Evolutionary conservation across 2,329 filamentous ascomycete species (phyloP).

Genomic region (Monosporascus sp.): DNA sequence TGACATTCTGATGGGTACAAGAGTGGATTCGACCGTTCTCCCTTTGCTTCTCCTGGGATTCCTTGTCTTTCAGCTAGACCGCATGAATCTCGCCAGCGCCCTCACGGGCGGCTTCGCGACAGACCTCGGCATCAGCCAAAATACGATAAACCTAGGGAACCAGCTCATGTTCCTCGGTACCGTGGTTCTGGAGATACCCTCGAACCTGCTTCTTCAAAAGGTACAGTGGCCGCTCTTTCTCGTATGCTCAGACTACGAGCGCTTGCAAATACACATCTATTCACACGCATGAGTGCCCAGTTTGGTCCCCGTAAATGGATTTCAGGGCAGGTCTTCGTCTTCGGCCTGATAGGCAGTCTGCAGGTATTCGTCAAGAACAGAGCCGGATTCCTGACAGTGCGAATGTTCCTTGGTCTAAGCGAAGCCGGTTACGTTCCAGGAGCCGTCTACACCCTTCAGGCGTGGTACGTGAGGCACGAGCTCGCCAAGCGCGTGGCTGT

Average conservation of each 20-base stretch:
- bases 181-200: conserved; percentile 46
- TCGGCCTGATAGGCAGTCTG: conserved; percentile 39
- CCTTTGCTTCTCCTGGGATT: conserved; percentile 43
- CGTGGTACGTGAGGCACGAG: conserved; percentile 40
- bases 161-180: conserved; percentile 48
- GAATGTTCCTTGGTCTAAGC: conserved; percentile 37
- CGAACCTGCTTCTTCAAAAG: conserved; percentile 36
- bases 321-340: conserved; percentile 40
- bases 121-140: conserved; percentile 36
- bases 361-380: conserved; percentile 36
- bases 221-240: neutral
- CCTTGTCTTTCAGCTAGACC: conserved; percentile 46
- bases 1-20: conserved; percentile 12
- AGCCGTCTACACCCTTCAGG: conserved; percentile 42
- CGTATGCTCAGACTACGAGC: too few species aligned
- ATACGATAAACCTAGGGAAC: conserved; percentile 46
- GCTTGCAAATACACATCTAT: too few species aligned
- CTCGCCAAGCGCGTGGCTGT: conserved; percentile 40
- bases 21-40: conserved; percentile 41
- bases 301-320: conserved; percentile 44
- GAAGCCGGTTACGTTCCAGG: conserved; percentile 47
- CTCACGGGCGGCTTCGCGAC: conserved; percentile 41
- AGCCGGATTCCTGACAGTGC: conserved; percentile 36
- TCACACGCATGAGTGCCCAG: conserved; percentile 12
- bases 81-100: conserved; percentile 48